Percentiles rank a stretch among this genome's conserved stretches.
Evolutionary conservation across 176 grass and related monocot species (phyloP).

Genomic region (Oryza meyeriana): DNA sequence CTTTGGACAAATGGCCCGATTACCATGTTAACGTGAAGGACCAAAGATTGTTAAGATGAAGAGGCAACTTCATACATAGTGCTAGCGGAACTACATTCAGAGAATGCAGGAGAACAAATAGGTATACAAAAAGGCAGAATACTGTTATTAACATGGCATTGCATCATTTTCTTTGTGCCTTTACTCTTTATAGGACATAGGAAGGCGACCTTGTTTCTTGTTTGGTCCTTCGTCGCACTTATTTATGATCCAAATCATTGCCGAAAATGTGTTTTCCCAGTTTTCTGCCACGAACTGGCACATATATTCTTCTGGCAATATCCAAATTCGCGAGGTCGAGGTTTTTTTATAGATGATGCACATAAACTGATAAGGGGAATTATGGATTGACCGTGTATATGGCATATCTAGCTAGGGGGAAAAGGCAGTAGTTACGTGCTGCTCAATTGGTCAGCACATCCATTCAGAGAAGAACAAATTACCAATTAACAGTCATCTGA

Average conservation of each 20-base stretch:
- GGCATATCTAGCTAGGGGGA: not conserved
- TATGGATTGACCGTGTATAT: not conserved
- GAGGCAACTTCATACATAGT: not conserved
- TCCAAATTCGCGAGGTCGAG: not conserved
- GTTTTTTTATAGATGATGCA: not conserved
- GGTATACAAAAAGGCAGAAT: not conserved
- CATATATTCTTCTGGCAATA: not conserved
- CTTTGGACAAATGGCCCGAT: not conserved
- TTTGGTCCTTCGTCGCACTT: not conserved
- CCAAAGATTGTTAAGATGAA: not conserved
- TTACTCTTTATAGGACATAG: not conserved
- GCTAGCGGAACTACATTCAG: not conserved
- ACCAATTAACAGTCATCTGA: not conserved
- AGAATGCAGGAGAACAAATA: not conserved
- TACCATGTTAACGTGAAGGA: conserved; percentile 9
- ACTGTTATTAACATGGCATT: not conserved
- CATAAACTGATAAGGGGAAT: not conserved
- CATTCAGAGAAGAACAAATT: conserved; percentile 10
- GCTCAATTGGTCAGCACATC: conserved; percentile 13
- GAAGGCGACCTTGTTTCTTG: not conserved
- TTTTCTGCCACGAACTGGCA: not conserved
- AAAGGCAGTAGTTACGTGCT: not conserved
- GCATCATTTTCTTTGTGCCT: not conserved
- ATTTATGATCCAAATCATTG: not conserved
- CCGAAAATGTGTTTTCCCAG: not conserved